Conservation (phyloP, 352 stramenopile species). For the Pythium rishiriense region DNA sequence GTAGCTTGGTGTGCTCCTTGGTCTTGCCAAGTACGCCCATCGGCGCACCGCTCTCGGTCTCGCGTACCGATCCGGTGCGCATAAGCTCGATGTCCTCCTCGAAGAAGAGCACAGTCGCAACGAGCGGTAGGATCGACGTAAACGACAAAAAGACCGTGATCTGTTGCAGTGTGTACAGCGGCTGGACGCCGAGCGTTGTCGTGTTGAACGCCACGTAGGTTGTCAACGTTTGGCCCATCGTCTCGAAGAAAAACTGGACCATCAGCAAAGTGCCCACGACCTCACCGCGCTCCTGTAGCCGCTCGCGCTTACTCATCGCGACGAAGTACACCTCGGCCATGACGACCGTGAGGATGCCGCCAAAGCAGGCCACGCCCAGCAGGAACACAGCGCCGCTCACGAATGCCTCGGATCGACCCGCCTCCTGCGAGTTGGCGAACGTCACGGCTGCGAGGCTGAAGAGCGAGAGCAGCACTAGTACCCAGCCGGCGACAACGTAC, state of each 20-base stretch:
- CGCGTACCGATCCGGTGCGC: neutral
- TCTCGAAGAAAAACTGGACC: slow-evolving; percentile 49
- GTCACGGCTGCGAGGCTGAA: slow-evolving; percentile 59
- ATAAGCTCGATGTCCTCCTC: slow-evolving; percentile 27
- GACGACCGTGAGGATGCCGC: slow-evolving; percentile 46
- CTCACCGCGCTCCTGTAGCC: slow-evolving; percentile 29
- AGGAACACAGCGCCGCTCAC: slow-evolving; percentile 47
- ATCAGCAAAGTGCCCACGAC: slow-evolving; percentile 50
- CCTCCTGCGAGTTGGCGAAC: slow-evolving; percentile 48
- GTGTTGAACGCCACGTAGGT: slow-evolving; percentile 57
- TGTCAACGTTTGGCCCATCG: slow-evolving; percentile 45
- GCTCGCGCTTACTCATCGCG: slow-evolving; percentile 54
- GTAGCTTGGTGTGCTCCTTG: slow-evolving; percentile 8
- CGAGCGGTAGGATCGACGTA: slow-evolving; percentile 42
- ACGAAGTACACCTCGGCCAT: slow-evolving; percentile 60
- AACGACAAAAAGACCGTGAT: slow-evolving; percentile 57
- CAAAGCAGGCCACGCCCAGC: slow-evolving; percentile 52
- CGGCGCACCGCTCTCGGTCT: neutral
- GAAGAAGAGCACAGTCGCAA: slow-evolving; percentile 39
- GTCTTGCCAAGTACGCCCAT: neutral
- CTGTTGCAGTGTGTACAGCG: slow-evolving; percentile 46
- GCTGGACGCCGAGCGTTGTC: slow-evolving; percentile 40
- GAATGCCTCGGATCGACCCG: slow-evolving; percentile 27
- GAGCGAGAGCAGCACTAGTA: slow-evolving; percentile 38
- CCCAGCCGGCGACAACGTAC: slow-evolving; percentile 59